Conservation (phyloP, 2,329 filamentous ascomycete species). For the Phialophora macrospora region DNA sequence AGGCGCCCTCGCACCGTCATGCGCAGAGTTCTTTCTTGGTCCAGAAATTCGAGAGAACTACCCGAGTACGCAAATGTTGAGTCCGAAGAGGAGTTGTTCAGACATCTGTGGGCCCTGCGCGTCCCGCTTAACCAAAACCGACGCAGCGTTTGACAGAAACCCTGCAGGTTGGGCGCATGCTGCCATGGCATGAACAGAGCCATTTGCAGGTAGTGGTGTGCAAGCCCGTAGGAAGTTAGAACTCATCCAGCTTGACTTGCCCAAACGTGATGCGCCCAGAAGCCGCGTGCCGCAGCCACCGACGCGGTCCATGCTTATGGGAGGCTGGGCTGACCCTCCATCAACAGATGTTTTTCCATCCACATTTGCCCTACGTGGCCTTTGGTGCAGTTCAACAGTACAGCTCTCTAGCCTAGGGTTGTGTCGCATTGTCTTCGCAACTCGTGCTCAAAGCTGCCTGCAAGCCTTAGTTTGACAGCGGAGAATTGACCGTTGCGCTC, state of each 20-base stretch:
- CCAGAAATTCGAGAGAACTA: background rate
- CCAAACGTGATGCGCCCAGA: constrained; percentile 11
- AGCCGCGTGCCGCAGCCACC: constrained; percentile 13
- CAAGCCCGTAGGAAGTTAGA: background rate
- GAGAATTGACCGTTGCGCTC: constrained; percentile 22
- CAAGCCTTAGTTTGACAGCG: constrained; percentile 6
- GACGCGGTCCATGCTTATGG: constrained; percentile 14
- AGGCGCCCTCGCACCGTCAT: background rate
- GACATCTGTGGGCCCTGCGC: background rate
- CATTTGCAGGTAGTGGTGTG: background rate
- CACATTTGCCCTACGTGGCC: constrained; percentile 3
- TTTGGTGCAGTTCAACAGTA: constrained; percentile 4
- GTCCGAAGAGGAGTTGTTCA: background rate
- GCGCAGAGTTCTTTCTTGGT: background rate
- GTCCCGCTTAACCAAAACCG: background rate
- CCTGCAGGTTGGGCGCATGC: background rate
- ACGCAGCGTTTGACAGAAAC: background rate
- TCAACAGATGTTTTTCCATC: constrained; percentile 15
- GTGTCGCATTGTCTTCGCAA: constrained; percentile 6
- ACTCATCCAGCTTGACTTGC: background rate
- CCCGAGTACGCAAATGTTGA: background rate
- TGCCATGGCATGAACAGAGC: background rate
- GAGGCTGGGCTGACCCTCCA: constrained; percentile 15
- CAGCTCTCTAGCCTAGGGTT: background rate
- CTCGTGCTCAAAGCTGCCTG: constrained; percentile 21